Percentiles rank a stretch among this genome's conserved stretches.
Conservation (phyloP, 345 rosid genomes). For the Acer campestre region DNA sequence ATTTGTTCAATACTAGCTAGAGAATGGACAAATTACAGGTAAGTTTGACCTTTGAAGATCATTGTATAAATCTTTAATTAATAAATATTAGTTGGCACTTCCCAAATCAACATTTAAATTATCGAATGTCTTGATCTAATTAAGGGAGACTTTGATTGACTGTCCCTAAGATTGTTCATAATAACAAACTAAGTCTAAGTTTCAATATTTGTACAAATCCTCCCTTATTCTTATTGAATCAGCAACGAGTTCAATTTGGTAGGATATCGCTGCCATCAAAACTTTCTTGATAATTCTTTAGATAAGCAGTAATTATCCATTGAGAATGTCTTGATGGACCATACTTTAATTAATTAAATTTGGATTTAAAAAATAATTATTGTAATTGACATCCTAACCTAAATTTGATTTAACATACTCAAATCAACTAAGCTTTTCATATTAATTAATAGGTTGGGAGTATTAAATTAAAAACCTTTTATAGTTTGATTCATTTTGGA, state of each 20-base stretch:
- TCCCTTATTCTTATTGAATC: neutral
- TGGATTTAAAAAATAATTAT: neutral
- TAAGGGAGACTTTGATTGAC: neutral
- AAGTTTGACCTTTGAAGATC: neutral
- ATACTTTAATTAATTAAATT: neutral
- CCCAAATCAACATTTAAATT: neutral
- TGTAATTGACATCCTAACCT: neutral
- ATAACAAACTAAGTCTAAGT: neutral
- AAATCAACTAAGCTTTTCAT: too few species aligned
- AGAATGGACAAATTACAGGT: neutral
- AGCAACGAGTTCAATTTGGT: neutral
- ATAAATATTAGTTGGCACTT: neutral
- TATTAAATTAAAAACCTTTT: too few species aligned
- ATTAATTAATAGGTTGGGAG: neutral
- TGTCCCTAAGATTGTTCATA: neutral
- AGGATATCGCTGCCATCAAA: neutral
- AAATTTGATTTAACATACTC: neutral
- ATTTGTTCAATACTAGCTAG: neutral
- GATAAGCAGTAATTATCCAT: neutral
- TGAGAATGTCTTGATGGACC: constrained; percentile 4
- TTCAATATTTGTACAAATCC: neutral
- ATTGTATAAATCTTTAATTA: neutral
- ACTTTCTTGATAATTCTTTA: neutral
- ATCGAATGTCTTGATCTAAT: neutral
- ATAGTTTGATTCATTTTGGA: too few species aligned